Evolutionary conservation across 2,329 filamentous ascomycete genomes (phyloP).

Genomic region (Penicillium thymicola): DNA sequence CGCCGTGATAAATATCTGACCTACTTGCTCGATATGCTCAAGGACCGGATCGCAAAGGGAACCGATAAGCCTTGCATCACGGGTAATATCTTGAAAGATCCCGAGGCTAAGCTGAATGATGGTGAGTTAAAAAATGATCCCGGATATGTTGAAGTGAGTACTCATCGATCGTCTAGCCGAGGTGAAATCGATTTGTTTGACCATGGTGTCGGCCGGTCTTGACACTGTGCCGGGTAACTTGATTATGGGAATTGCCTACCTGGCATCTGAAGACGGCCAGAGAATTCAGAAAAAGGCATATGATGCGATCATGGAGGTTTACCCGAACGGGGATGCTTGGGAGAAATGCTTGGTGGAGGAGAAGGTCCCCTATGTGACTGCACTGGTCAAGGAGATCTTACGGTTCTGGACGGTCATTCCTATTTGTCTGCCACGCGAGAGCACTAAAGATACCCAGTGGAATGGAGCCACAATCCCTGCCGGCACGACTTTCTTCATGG

Average conservation of each 20-base stretch:
- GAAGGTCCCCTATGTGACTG: conserved; percentile 72
- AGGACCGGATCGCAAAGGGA: conserved; percentile 59
- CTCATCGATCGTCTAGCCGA: conserved; percentile 56
- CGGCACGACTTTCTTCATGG: conserved; percentile 77
- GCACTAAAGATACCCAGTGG: conserved; percentile 69
- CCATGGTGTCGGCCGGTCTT: conserved; percentile 76
- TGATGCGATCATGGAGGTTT: conserved; percentile 66
- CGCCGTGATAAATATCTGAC: conserved; percentile 66
- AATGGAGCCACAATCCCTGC: conserved; percentile 66
- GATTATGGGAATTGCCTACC: conserved; percentile 74
- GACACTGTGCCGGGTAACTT: conserved; percentile 79
- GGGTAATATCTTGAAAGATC: conserved; percentile 67
- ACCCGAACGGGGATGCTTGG: conserved; percentile 74
- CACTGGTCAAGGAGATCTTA: conserved; percentile 73
- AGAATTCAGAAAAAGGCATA: conserved; percentile 68
- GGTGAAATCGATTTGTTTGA: conserved; percentile 75
- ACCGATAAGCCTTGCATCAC: conserved; percentile 67
- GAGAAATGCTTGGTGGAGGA: conserved; percentile 69
- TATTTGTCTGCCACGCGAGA: conserved; percentile 70
- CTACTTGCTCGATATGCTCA: conserved; percentile 57
- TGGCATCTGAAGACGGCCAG: conserved; percentile 66
- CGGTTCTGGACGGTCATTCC: conserved; percentile 78
- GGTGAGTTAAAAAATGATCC: conserved; percentile 42
- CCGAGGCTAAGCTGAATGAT: conserved; percentile 65
- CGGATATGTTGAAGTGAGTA: conserved; percentile 21